Percentiles rank a stretch among this genome's conserved stretches.
These are phyloP conservation scores for Blastomyces percursus DNA, from an alignment of 2,329 filamentous ascomycete species.

Conservation along the genomic window DNA sequence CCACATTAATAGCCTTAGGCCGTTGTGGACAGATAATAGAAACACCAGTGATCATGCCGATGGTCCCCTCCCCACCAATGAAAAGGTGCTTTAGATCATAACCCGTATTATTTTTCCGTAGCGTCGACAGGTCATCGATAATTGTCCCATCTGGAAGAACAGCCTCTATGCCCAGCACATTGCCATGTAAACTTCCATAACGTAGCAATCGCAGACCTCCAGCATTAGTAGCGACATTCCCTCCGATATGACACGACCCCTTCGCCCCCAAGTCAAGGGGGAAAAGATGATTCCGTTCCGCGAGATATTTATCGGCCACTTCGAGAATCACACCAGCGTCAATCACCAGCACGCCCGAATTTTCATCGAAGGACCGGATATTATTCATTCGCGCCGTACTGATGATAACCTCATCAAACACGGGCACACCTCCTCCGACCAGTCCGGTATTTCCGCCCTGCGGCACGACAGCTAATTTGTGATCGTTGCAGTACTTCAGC, in stretches of 20 bases:
- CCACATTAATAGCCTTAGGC: conserved; percentile 82
- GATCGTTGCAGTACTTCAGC: conserved; percentile 88
- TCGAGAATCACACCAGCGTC: conserved; percentile 91
- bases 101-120: conserved; percentile 97
- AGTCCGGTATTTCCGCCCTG: conserved; percentile 96
- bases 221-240: conserved; percentile 92
- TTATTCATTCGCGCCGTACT: conserved; percentile 82
- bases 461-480: conserved; percentile 83
- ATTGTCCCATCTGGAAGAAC: conserved; percentile 90
- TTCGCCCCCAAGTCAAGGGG: conserved; percentile 96
- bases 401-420: conserved; percentile 97
- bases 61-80: conserved; percentile 88
- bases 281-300: conserved; percentile 77
- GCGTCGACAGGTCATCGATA: conserved; percentile 72
- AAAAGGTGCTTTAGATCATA: conserved; percentile 97
- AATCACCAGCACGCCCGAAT: conserved; percentile 78
- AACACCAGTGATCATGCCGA: conserved; percentile 85
- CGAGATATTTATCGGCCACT: conserved; percentile 73
- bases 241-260: conserved; percentile 90
- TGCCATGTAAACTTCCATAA: conserved; percentile 91
- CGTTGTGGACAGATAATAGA: conserved; percentile 83
- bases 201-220: conserved; percentile 80
- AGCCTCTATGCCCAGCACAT: conserved; percentile 80
- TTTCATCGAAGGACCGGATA: conserved; percentile 84
- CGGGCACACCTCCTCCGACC: conserved; percentile 88